Base-by-base conservation (phyloP, 78 protist species). In the Protostelium mycophagum region DNA sequence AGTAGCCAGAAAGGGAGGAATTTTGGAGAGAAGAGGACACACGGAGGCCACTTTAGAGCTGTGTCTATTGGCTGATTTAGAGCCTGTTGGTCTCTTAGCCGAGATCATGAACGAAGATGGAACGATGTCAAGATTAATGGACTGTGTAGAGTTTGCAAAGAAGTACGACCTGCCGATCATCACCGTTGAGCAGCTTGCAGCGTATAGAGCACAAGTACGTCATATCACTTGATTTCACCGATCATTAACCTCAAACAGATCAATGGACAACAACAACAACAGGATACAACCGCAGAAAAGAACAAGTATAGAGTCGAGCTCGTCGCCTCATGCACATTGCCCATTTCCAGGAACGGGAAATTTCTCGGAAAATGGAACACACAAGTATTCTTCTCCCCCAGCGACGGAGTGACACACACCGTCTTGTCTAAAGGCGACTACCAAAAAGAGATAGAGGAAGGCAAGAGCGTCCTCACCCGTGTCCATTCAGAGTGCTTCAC, bases 401-500 rank as follows among this genome's bases (percentile, higher is more conserved):
- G n/a, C n/a, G 37, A 85, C 16, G 86, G 86, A 25, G 86, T 85
- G 5, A 16, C 16, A 37, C 36, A 37, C 16, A 85, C 86, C 5
- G 86, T 85, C 63, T 16, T 37, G 16, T 85, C 86, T 5, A 37
- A 36, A 85, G 37, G 86, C 16, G 73, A 51, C 73, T 25, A 25
- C 73, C 31, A 51, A 29, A 88, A 92, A 28, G 34, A 51, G 63
- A 1, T 16, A 5, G 29, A 25, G 16, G 31, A 83, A 25, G 91
- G 87, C 25, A 51, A 63, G 34, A 38, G 89, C 73, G 83, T 92
- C 34, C 38, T 34, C 31, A 90, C 84, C 83, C 91, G 95, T 28
- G 89, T 92, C 37, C 95, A 92, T 92, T 83, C 83, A 28, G 95
- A 92, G 85, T 92, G 95, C 90, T 89, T 89, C 88, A 92, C 95